Evolutionary conservation across 1,139 yeast species (phyloP), one percentile per base, ranked within the genome.

Genomic region (Diutina rugosa): DNA sequence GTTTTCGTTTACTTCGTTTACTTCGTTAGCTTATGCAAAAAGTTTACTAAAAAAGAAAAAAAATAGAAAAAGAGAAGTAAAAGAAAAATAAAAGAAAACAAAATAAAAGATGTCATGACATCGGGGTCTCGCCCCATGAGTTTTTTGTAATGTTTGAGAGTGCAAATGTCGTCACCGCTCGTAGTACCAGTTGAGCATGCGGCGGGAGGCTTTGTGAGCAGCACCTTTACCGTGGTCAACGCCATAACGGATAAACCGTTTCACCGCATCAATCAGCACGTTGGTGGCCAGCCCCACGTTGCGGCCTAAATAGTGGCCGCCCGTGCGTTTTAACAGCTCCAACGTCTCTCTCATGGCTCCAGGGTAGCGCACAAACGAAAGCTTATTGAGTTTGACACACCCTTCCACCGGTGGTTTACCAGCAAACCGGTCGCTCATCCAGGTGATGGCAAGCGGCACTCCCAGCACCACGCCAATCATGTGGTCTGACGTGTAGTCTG

Each of bases 391-490:
- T 4, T 7, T 6, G 4, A 38, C 26, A 49, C 53, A 49, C n/a
- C 53, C 53, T 8, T 30, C 28, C 10, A 32, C 53, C 44, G 53
- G 44, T 4, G 41, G 44, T 7, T 32, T 18, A 7, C 35, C 41
- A 9, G 44, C 28, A 29, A 49, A 49, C 29, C 53, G 53, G n/a
- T 49, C 44, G 29, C 9, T 18, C 6, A 49, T 49, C 53, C 53
- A 49, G 8, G 53, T 49, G n/a, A 49, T 49, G 21, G 53, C 53
- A 10, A 49, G 35, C 1, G 53, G 53, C 9, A 49, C 53, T 30
- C 53, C 53, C 53, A 32, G 44, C 4, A 49, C 53, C 29, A 49
- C 53, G 8, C 53, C 53, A 6, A 49, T 32, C 53, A 49, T 16
- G 35, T 49, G 53, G 14, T 49, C 53, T 1, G 44, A 32, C 5